Conservation (phyloP, 306 rosid species). For the Comarum palustre region DNA sequence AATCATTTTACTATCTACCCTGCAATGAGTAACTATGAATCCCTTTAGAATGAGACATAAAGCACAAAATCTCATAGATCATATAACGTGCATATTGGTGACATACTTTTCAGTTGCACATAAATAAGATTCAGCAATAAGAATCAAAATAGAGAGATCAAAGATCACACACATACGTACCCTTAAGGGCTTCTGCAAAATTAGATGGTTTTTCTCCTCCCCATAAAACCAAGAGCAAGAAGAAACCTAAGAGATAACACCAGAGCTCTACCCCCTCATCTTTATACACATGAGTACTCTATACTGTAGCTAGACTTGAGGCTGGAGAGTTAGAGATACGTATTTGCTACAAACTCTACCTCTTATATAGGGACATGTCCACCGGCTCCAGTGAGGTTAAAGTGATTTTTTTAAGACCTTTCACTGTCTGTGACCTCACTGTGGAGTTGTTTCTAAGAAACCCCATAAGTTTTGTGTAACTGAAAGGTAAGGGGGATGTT, state of each 20-base stretch:
- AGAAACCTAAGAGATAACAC: not conserved
- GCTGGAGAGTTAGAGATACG: constrained; percentile 27
- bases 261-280: not conserved
- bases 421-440: constrained; percentile 11
- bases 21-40: not conserved
- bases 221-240: not conserved
- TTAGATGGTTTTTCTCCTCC: not conserved
- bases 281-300: not conserved
- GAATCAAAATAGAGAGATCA: not conserved
- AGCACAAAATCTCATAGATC: not conserved
- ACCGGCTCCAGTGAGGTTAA: constrained; percentile 26
- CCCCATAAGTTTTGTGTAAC: not conserved
- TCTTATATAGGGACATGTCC: constrained; percentile 22
- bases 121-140: not conserved
- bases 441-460: not conserved
- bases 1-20: not conserved
- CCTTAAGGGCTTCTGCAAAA: not conserved
- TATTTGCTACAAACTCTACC: constrained; percentile 24
- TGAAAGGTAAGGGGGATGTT: constrained; percentile 11
- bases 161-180: not conserved
- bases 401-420: constrained; percentile 5
- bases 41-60: not conserved
- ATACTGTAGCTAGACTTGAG: not conserved
- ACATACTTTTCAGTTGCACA: not conserved
- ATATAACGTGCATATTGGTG: not conserved